Base-by-base conservation (phyloP, 495 filamentous ascomycete species). In the Aspergillus kassunensis region DNA sequence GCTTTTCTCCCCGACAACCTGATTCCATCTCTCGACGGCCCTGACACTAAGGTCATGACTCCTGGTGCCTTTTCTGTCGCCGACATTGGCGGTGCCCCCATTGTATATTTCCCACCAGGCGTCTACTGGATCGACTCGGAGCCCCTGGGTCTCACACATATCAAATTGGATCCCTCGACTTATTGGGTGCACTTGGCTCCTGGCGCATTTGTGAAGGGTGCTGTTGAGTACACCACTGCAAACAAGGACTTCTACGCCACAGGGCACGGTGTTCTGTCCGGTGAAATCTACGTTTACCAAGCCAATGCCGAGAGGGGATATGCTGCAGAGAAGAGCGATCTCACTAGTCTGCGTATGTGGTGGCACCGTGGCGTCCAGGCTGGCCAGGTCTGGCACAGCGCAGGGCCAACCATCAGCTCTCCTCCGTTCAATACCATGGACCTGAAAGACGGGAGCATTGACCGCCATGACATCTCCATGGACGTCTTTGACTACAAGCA, bases 221-320 rank as follows among this genome's bases (percentile, higher is more conserved):
- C 63, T 0, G 39, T 66, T 23, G 45, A 66, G 46, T 66, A 56
- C 51, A 49, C 44, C 19, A 57, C 46, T 12, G 21, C 11, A 20
- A 35, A 30, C 4, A 15, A 50, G 15, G 23, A 51, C 13, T 47
- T 64, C 20, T 39, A 55, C n/a, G 62, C 56, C 5, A 62, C 63
- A 0, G 63, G 63, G 2, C 54, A 55, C 36, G 63, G 63, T 4
- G 53, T 66, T 33, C 56, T 66, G 3, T 59, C 54, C 8, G 62
- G 63, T 21, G 63, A 66, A 44, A 33, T 60, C 30, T 66, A 66
- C 49, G 63, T 66, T 39, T 66, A 62, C 31, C 58, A 64, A 36
- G 61, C 63, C 15, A 59, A 66, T 36, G 40, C 36, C 9, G 52
- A 53, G 9, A 10, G 35, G 15, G 35, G 36, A 13, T 66, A 64